Base-by-base conservation (phyloP, 1,284 basidiomycete species). In the Ceratobasidium theobromae region DNA sequence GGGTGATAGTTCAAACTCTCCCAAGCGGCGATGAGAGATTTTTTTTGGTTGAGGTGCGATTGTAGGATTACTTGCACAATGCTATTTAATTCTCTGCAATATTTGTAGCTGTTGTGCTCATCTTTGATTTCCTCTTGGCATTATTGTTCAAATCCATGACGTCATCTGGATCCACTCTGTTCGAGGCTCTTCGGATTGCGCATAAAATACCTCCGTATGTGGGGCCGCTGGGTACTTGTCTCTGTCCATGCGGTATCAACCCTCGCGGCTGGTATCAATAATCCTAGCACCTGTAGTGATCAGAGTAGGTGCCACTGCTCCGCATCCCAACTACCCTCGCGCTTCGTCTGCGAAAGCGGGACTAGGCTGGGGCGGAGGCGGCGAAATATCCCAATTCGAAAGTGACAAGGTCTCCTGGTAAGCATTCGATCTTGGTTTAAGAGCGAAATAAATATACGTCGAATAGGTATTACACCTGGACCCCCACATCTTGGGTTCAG, bases 1-100 rank as follows among this genome's bases (percentile, higher is more conserved):
- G 64, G 75, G 77, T 14, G 71, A 73, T 33, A 81, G 49, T 5
- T 46, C 28, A 6, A n/a, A 28, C 30, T 53, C 60, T 27, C 60
- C 60, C n/a, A 64, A 64, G 28, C 33, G 60, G 21, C 60, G 60
- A 23, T 64, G 27, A 60, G 35, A 38, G 18, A 9, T 11, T 14
- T 8, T 45, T 11, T 45, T 45, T 21, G 8, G 43, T 21, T 21
- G 9, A 38, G 35, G 43, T 45, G 43, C 43, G 43, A 14, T 45
- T 45, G 43, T 45, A 45, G 43, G 43, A 45, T 45, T 45, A 45
- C 18, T 45, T 11, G 43, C 35, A 21, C 18, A 11, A n/a, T 45
- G 18, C 43, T 45, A n/a, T 45, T 45, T 45, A 21, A 14, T 11
- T 8, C n/a, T n/a, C n/a, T n/a, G n/a, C n/a, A n/a, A n/a, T n/a